Base-by-base conservation (phyloP, 495 filamentous ascomycete species). In the Hypoxylon lienhwacheense region DNA sequence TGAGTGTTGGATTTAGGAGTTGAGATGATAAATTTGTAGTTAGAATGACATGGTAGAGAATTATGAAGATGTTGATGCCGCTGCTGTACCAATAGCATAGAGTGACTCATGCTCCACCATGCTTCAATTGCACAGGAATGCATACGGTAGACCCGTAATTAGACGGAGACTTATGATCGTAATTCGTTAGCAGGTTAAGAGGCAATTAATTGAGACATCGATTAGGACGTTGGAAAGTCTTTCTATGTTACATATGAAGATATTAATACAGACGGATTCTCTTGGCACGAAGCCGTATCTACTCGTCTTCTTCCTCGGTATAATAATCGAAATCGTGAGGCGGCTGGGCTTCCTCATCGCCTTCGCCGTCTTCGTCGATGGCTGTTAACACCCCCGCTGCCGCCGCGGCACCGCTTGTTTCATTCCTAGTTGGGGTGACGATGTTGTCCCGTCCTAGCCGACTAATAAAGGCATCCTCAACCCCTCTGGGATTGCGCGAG, bases 281-380 rank as follows among this genome's bases (percentile, higher is more conserved):
- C 15, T 43, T 34, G n/a, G 19, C 1, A 40, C 16, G 28, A 11
- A 3, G 4, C 5, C 1, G 7, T 28, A 36, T 53, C 39, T 78
- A 69, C 4, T 81, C 78, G 33, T 85, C 81, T 8, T 86, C 86
- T 3, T 79, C 80, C 37, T 95, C 90, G 8, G 85, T 85, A 57
- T 87, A 83, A 65, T 97, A 96, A 12, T 91, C 85, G 69, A 97
- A 97, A 22, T 91, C 88, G 12, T 79, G 74, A 10, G 92, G 92
- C 17, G 85, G 67, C 11, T 83, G 77, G 1, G 92, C 91, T 61
- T 96, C 91, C 62, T 91, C 86, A 8, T 80, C 87, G 8, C 85
- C 89, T 53, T 90, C 89, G 14, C 82, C 85, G 64, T 96, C 91
- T 70, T 96, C 90, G 58, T 95, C 87, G 8, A 91, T 82, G 0